These are phyloP conservation scores for Solidago caesia DNA, from an alignment of 129 eudicot species.

Conservation along the genomic window DNA sequence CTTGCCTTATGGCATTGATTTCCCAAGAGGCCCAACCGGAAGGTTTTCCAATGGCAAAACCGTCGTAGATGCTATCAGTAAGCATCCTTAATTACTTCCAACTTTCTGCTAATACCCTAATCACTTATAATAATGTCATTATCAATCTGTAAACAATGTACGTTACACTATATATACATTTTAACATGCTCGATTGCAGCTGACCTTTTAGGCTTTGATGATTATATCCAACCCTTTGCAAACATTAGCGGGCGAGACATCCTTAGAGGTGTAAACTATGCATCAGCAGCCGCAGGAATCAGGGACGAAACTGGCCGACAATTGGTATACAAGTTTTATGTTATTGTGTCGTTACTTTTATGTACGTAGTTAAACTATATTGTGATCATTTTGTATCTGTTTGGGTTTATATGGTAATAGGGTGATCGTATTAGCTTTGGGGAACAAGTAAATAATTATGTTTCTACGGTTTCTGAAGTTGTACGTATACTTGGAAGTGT, in stretches of 20 bases:
- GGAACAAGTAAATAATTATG: slow-evolving; percentile 19
- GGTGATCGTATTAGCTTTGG: slow-evolving; percentile 22
- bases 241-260: slow-evolving; percentile 30
- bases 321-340: not conserved
- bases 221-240: slow-evolving; percentile 29
- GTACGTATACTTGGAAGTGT: slow-evolving; percentile 22
- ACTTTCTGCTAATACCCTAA: not conserved
- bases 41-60: slow-evolving; percentile 64
- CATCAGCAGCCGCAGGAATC: slow-evolving; percentile 44
- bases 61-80: slow-evolving; percentile 53
- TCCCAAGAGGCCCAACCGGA: slow-evolving; percentile 51
- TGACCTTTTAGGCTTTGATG: slow-evolving; percentile 34
- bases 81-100: slow-evolving; percentile 13
- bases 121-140: too few species aligned
- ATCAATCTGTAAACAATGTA: too few species aligned
- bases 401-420: not conserved
- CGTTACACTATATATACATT: not conserved
- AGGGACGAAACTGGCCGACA: slow-evolving; percentile 28
- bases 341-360: not conserved
- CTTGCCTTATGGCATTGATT: slow-evolving; percentile 71
- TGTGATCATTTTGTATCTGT: not conserved
- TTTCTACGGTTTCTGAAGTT: slow-evolving; percentile 16
- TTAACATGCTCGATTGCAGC: slow-evolving; percentile 16
- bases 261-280: slow-evolving; percentile 34
- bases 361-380: too few species aligned